These are phyloP conservation scores for Entomortierella parvispora DNA, from an alignment of 192 early-diverging fungal genomes.

Conservation along the genomic window DNA sequence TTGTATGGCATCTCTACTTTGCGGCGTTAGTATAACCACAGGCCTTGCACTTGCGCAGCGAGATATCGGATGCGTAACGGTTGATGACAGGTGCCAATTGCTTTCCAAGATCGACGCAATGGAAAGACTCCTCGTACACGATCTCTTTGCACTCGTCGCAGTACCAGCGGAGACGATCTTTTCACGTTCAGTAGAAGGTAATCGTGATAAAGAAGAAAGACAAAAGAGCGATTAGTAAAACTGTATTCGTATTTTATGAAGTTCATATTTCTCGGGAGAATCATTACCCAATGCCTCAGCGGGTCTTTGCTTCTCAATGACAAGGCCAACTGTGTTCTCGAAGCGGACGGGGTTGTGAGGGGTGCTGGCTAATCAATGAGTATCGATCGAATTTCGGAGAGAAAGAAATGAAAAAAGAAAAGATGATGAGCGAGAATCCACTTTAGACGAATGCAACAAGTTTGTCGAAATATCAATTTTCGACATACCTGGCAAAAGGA, in stretches of 20 bases:
- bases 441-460: not conserved
- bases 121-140: constrained; percentile 91
- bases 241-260: not conserved
- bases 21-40: constrained; percentile 74
- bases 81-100: constrained; percentile 96
- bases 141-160: constrained; percentile 85
- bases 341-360: constrained; percentile 97
- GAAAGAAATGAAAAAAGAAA: not conserved
- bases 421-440: not conserved
- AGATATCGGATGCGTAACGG: constrained; percentile 69
- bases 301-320: constrained; percentile 89
- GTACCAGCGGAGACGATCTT: constrained; percentile 96
- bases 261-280: too few relatives aligned
- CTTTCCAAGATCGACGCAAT: constrained; percentile 88
- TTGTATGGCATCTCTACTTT: constrained; percentile 34
- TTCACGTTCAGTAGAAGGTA: not conserved
- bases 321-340: constrained; percentile 95
- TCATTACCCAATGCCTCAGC: constrained; percentile 75
- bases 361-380: constrained; percentile 68
- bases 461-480: not conserved
- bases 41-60: constrained; percentile 80
- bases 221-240: constrained; percentile 4
- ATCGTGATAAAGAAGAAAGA: constrained; percentile 11
- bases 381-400: not conserved
- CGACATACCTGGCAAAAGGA: constrained; percentile 85